Evolutionary conservation across 768 basidiomycete genomes (phyloP), one percentile per base, ranked within the genome.

Genomic region (Suillus plorans): DNA sequence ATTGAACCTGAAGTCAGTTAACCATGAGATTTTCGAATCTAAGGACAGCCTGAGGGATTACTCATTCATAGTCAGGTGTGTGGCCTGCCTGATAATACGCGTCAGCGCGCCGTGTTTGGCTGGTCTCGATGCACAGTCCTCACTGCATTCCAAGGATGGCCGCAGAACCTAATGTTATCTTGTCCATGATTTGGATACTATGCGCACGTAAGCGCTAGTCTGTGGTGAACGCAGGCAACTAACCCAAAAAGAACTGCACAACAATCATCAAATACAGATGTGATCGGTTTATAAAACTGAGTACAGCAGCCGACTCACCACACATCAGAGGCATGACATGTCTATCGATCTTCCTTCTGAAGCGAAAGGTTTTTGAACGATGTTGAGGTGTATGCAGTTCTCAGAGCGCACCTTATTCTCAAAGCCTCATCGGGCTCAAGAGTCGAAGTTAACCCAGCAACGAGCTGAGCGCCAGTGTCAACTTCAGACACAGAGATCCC

Each of bases 121-220:
- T 31, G 25, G 18, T 20, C 31, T 58, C 16, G 9, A 55, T 37
- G 25, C 20, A 25, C 18, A 59, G 18, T 37, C 67, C 80, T 42
- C 22, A 86, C 88, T 78, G 78, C 68, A 90, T 89, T 4, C 88
- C 88, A 58, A 89, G 78, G 64, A 89, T 88, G 6, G 87, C 85
- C 2, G 87, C 71, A 66, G 80, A 82, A 4, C 87, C 86, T 8
- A 89, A 74, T 1, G 88, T 89, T 4, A 84, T 86, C 77, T 89
- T 88, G 68, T 89, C 87, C 85, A 89, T 87, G 66, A 85, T 88
- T 71, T 88, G 87, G 28, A 89, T 82, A 82, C 87, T 85, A 66
- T 13, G n/a, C 37, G 16, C 36, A 42, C 12, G 13, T 61, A n/a
- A 57, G 41, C 41, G 18, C 4, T 25, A 1, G 42, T 41, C n/a